Conservation (phyloP, 2,329 filamentous ascomycete species). For the Cladobotryum mycophilum region DNA sequence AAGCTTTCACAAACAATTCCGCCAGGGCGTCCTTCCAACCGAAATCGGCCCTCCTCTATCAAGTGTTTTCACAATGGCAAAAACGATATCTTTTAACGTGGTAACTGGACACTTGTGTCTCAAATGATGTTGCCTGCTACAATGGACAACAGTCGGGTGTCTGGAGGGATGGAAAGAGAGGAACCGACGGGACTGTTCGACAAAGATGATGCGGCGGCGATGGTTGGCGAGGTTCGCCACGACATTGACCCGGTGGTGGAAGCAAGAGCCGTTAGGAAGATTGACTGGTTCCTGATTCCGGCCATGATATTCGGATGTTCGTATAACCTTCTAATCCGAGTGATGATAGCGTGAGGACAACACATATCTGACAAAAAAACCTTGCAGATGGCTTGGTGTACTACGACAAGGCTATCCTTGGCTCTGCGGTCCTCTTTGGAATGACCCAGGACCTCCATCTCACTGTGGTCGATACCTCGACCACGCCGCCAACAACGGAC, state of each 20-base stretch:
- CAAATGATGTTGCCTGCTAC: not conserved
- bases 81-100: not conserved
- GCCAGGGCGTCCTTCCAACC: not conserved
- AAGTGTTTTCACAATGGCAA: too few species aligned
- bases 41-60: not conserved
- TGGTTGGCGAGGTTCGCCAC: conserved; percentile 53
- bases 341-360: not conserved
- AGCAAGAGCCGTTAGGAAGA: conserved; percentile 56
- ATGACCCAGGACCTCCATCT: conserved; percentile 66
- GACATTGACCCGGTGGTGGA: conserved; percentile 49
- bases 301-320: conserved; percentile 53
- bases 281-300: conserved; percentile 61
- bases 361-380: conserved; percentile 22
- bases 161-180: too few species aligned
- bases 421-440: conserved; percentile 66
- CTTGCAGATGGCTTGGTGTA: conserved; percentile 38
- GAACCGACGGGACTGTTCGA: not conserved
- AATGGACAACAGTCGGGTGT: too few species aligned
- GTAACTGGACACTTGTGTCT: not conserved
- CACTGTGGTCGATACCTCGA: conserved; percentile 38
- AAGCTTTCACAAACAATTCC: not conserved
- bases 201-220: conserved; percentile 35
- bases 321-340: conserved; percentile 8
- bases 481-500: conserved; percentile 49
- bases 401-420: conserved; percentile 61